Evolutionary conservation across 768 basidiomycete genomes (phyloP).

Genomic region (Mrakia frigida): DNA sequence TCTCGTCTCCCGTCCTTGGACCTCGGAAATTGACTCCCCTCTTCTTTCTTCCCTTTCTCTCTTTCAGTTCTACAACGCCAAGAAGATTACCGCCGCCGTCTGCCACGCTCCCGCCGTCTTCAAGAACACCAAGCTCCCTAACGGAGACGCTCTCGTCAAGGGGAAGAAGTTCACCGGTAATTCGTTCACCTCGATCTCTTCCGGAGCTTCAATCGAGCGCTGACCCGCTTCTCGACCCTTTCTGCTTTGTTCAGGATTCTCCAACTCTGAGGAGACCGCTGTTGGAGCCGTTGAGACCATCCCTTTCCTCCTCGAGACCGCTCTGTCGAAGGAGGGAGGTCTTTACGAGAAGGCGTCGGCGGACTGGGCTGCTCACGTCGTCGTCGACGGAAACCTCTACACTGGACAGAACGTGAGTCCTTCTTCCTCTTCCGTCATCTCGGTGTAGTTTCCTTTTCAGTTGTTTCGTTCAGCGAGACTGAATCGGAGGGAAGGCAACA

Average conservation of each 20-base stretch:
- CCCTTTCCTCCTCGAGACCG: conserved; percentile 64
- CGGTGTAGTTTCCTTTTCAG: too few species aligned
- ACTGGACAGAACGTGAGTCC: conserved; percentile 26
- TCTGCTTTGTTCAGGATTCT: conserved; percentile 60
- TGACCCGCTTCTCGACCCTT: conserved; percentile 38
- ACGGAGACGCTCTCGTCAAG: conserved; percentile 54
- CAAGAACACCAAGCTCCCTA: conserved; percentile 3
- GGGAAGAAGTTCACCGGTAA: conserved; percentile 53
- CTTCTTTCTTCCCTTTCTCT: conserved; percentile 42
- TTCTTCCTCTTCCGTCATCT: too few species aligned
- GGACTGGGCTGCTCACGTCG: conserved; percentile 53
- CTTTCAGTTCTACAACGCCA: conserved; percentile 54
- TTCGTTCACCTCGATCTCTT: conserved; percentile 49
- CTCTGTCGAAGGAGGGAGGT: conserved; percentile 37
- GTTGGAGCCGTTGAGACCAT: conserved; percentile 39
- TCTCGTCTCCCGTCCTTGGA: too few species aligned
- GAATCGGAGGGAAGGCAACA: too few species aligned
- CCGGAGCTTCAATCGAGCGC: not conserved
- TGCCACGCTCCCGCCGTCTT: conserved; percentile 69
- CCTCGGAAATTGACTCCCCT: conserved; percentile 29
- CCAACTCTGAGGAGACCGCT: conserved; percentile 61
- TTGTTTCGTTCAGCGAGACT: too few species aligned
- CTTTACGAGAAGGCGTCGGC: conserved; percentile 57
- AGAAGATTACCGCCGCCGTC: conserved; percentile 65
- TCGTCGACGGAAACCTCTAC: conserved; percentile 35